phyloP scores from a whole-genome alignment of 2,329 filamentous ascomycete species.

The Sclerotinia borealis region DNA sequence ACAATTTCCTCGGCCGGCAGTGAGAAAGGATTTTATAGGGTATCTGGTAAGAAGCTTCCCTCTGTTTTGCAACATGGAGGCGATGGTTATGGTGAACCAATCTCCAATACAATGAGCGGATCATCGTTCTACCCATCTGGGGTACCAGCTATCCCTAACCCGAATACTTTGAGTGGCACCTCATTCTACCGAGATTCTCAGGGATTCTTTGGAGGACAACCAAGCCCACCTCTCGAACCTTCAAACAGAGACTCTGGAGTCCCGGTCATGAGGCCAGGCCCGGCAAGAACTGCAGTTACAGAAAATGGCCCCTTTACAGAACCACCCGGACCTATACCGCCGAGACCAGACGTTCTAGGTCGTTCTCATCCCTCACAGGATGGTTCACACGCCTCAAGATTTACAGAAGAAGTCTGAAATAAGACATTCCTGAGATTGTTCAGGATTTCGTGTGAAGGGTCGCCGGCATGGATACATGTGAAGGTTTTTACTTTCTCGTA shows the following conservation, averaged over 20 bases:
- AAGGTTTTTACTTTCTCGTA: slow-evolving; percentile 24
- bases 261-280: slow-evolving; percentile 58
- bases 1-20: slow-evolving; percentile 34
- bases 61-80: slow-evolving; percentile 57
- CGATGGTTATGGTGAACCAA: slow-evolving; percentile 48
- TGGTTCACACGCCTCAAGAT: slow-evolving; percentile 40
- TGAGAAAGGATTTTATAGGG: slow-evolving; percentile 57
- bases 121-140: slow-evolving; percentile 42
- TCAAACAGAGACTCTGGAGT: slow-evolving; percentile 45
- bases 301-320: slow-evolving; percentile 42
- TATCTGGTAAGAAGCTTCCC: slow-evolving; percentile 59
- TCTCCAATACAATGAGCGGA: slow-evolving; percentile 39
- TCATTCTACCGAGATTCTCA: slow-evolving; percentile 51
- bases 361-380: slow-evolving; percentile 40
- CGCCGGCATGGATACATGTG: slow-evolving; percentile 20
- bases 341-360: slow-evolving; percentile 33
- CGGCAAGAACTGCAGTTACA: slow-evolving; percentile 55
- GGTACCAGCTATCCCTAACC: slow-evolving; percentile 13
- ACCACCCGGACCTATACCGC: slow-evolving; percentile 18
- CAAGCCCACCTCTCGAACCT: slow-evolving; percentile 31
- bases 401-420: slow-evolving; percentile 41
- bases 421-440: slow-evolving; percentile 18
- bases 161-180: slow-evolving; percentile 40
- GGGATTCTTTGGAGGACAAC: slow-evolving; percentile 35
- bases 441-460: slow-evolving; percentile 15